Evolutionary conservation across 2,329 filamentous ascomycete species (phyloP), one percentile per base, ranked within the genome.

Genomic region (Fusarium nisikadoi): DNA sequence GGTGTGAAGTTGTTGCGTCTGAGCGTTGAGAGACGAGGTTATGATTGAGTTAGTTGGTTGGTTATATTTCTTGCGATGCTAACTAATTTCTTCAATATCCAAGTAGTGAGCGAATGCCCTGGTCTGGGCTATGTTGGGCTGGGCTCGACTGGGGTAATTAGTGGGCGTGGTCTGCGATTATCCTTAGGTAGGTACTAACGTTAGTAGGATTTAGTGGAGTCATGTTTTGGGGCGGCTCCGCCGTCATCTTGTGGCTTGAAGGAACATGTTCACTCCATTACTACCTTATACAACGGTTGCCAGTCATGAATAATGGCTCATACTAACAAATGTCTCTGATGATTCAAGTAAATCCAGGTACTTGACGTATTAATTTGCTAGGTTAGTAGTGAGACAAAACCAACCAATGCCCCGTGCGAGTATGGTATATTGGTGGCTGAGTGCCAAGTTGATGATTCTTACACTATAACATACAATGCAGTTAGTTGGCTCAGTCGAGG

Each of bases 81-180:
- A 58, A 72, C 67, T 66, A 71, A 70, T 72, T 72, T 72, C 70
- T 72, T 55, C 60, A 66, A 72, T 69, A 56, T 59, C 57, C 42
- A 60, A 54, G 42, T 68, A 57, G 64, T 68, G 35, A 64, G 64
- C 63, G 29, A 62, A 39, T 68, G 57, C 64, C 65, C 64, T 64
- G 35, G 49, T 29, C 38, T 25, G 42, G 23, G 29, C 29, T 33
- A 23, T 27, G 49, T 45, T 45, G 39, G 27, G 38, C n/a, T 56
- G 53, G 53, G 39, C 23, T 35, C 11, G 25, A 35, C 29, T 27
- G 39, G 43, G 63, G 58, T 63, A 45, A 65, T 50, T 52, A 38
- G 49, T 41, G 59, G 46, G 38, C 63, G 64, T 72, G 64, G 64
- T 60, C 55, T 56, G 38, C 59, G 55, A 66, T 43, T 43, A 23